A percentile compares a stretch with the other conserved stretches of the same genome.
These are phyloP conservation scores for Takakia lepidozioides DNA, from an alignment of 225 moss, liverwort and hornwort genomes.

Conservation along the genomic window DNA sequence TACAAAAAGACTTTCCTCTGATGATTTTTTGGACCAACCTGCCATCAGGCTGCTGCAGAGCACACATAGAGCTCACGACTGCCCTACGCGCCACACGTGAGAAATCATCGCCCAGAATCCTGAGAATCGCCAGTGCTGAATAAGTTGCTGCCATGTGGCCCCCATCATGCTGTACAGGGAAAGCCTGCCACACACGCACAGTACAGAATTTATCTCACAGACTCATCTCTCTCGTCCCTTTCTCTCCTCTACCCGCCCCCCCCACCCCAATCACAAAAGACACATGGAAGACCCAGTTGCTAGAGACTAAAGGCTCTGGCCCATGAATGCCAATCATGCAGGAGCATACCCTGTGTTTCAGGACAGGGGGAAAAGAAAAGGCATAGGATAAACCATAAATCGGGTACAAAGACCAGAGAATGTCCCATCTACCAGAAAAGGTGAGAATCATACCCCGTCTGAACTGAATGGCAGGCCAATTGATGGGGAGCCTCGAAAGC, in stretches of 20 bases:
- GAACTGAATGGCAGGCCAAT: constrained; percentile 46
- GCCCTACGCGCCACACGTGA: constrained; percentile 60
- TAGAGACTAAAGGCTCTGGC: too few species aligned
- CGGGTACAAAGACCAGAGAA: too few species aligned
- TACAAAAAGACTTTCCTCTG: background rate
- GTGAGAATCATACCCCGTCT: constrained; percentile 38
- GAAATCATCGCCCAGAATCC: constrained; percentile 82
- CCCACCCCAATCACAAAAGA: too few species aligned
- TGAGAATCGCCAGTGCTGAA: constrained; percentile 82
- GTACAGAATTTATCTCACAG: background rate
- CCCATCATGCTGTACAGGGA: constrained; percentile 64
- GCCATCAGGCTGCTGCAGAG: constrained; percentile 89
- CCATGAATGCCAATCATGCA: too few species aligned
- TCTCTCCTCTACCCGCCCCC: background rate
- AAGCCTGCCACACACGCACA: constrained; percentile 25
- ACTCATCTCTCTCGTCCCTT: background rate
- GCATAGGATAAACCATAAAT: too few species aligned
- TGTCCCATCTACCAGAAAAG: too few species aligned
- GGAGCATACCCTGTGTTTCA: too few species aligned
- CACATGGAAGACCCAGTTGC: too few species aligned
- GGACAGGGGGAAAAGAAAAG: too few species aligned
- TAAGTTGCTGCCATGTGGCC: constrained; percentile 93
- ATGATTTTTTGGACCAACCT: constrained; percentile 24
- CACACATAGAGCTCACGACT: constrained; percentile 49
- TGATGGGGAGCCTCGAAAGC: constrained; percentile 82